Evolutionary conservation across 768 basidiomycete species (phyloP).

Genomic region (Mycena amicta): DNA sequence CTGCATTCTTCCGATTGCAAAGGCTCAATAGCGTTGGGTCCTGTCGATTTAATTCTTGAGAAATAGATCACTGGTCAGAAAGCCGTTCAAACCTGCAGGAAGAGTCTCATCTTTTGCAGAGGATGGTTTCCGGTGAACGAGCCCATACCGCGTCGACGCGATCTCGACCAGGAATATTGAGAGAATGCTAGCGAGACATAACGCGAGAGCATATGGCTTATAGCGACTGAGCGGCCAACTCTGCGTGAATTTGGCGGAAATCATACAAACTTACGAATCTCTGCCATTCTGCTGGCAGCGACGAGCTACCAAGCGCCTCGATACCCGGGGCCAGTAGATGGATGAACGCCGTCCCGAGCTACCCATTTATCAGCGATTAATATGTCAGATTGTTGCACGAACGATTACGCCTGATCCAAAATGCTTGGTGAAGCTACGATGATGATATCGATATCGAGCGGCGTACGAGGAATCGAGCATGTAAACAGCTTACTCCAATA

Average conservation of each 20-base stretch:
- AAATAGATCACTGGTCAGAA: constrained; percentile 11
- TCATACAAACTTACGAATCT: constrained; percentile 60
- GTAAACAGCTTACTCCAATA: no score
- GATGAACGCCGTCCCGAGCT: constrained; percentile 59
- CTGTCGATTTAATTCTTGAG: not conserved
- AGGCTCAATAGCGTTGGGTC: no score
- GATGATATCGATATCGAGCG: no score
- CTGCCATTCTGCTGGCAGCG: constrained; percentile 70
- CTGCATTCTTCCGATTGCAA: no score
- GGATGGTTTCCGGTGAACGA: not conserved
- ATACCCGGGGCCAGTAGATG: constrained; percentile 80
- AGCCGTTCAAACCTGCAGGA: not conserved
- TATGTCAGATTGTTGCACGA: constrained; percentile 30
- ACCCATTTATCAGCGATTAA: constrained; percentile 49
- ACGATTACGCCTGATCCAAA: constrained; percentile 92
- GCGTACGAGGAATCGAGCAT: no score
- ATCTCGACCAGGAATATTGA: constrained; percentile 84
- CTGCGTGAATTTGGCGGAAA: not conserved
- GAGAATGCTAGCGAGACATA: constrained; percentile 83
- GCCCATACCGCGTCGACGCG: constrained; percentile 71
- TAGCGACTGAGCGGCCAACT: constrained; percentile 3
- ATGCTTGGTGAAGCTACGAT: constrained; percentile 87
- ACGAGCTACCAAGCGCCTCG: constrained; percentile 67
- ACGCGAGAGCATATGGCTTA: constrained; percentile 85
- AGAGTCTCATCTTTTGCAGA: not conserved